Conservation (phyloP, 75 land plant species). For the Pseudotsuga menziesii region DNA sequence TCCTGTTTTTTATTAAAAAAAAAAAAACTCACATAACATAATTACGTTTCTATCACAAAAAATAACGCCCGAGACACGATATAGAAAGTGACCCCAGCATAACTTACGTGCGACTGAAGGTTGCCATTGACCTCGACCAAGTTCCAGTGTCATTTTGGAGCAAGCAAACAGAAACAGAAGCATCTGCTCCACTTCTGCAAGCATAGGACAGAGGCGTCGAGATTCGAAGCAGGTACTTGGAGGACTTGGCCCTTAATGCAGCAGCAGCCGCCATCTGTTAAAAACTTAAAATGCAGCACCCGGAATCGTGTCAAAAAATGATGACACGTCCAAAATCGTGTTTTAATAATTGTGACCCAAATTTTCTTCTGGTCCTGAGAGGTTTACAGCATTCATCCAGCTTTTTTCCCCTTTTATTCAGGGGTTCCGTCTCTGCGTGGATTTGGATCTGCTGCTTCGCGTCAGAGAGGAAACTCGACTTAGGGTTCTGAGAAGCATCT, state of each 20-base stretch:
- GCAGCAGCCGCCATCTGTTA: background rate
- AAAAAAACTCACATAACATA: background rate
- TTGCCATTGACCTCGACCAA: constrained; percentile 61
- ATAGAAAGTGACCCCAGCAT: background rate
- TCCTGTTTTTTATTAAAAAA: background rate
- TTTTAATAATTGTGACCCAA: too few species aligned
- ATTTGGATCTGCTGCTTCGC: too few species aligned
- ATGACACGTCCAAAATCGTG: too few species aligned
- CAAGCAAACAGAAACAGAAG: background rate
- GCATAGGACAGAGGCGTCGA: background rate
- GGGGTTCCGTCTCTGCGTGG: too few species aligned
- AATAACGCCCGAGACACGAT: background rate
- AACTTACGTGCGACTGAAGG: constrained; percentile 67
- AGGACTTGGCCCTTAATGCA: background rate
- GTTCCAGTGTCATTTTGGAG: background rate
- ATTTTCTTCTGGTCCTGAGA: too few species aligned
- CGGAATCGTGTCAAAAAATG: background rate
- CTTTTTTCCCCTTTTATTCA: too few species aligned
- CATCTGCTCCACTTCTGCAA: background rate
- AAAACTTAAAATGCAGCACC: background rate
- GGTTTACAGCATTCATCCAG: too few species aligned
- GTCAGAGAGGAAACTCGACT: too few species aligned
- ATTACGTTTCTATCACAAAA: background rate
- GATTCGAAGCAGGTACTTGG: background rate
- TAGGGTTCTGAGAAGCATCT: too few species aligned